A percentile compares a stretch with the other conserved stretches of the same genome.
Conservation (phyloP, 1,284 basidiomycete species). For the Moesziomyces globuligerus region DNA sequence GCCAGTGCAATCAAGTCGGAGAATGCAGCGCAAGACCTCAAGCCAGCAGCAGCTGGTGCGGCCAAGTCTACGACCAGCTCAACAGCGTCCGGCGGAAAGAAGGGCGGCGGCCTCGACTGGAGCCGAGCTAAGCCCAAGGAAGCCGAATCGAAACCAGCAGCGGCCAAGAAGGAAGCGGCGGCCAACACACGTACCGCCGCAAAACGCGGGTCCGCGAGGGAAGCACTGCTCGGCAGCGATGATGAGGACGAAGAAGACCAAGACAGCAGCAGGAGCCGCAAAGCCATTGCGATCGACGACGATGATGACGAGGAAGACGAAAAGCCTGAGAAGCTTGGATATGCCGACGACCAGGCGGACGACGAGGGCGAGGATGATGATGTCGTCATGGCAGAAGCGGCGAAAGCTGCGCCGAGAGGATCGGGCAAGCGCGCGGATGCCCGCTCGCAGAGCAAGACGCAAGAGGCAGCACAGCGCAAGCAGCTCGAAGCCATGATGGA, state of each 20-base stretch:
- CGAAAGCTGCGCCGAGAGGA: conserved; percentile 20
- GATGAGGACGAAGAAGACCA: conserved; percentile 46
- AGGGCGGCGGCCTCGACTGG: conserved; percentile 35
- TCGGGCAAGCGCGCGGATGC: conserved; percentile 43
- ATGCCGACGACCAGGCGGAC: conserved; percentile 39
- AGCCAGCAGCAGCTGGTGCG: conserved; percentile 1
- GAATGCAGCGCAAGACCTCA: conserved; percentile 20
- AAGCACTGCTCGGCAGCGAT: conserved; percentile 38
- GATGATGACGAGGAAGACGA: conserved; percentile 38
- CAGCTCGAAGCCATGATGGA: conserved; percentile 53
- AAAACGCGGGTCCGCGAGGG: conserved; percentile 19
- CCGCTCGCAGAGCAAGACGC: conserved; percentile 21
- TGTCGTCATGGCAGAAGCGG: conserved; percentile 10
- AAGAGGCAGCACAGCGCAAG: conserved; percentile 34
- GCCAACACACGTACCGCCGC: conserved; percentile 2
- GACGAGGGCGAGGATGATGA: conserved; percentile 28
- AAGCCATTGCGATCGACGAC: conserved; percentile 13
- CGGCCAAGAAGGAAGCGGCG: conserved; percentile 17
- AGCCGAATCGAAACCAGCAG: conserved; percentile 10
- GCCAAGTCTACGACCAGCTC: conserved; percentile 6
- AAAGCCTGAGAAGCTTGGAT: conserved; percentile 42
- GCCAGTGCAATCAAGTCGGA: conserved; percentile 4
- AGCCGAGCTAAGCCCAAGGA: conserved; percentile 43
- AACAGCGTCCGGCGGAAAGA: conserved; percentile 11
- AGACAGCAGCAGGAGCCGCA: conserved; percentile 14